phyloP scores from a whole-genome alignment of 208 protist species.

The Porcisia hertigi region DNA sequence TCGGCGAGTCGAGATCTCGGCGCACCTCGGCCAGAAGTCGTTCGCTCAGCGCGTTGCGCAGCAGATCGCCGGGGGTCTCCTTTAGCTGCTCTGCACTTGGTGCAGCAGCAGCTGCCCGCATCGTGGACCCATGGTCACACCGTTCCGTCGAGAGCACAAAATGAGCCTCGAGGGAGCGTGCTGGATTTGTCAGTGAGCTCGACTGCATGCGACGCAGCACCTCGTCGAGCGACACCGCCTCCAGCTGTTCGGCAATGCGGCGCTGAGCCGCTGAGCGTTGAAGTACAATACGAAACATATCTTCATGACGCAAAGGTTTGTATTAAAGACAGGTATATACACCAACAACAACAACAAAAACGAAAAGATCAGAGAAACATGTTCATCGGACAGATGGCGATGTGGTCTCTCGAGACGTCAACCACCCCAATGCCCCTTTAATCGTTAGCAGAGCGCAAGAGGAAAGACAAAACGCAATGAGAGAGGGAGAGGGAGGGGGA shows the following conservation, averaged over 20 bases:
- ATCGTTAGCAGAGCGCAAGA: too few relatives aligned
- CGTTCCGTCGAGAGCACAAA: slow-evolving; percentile 30
- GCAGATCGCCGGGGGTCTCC: background rate
- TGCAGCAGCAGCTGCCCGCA: background rate
- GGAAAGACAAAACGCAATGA: too few relatives aligned
- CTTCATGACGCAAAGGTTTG: background rate
- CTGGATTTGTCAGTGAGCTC: slow-evolving; percentile 58
- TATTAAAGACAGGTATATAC: background rate
- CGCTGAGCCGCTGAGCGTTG: slow-evolving; percentile 29
- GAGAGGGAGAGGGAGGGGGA: too few relatives aligned
- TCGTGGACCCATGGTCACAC: background rate
- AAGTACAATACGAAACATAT: slow-evolving; percentile 29
- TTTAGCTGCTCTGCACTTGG: background rate
- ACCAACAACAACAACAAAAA: background rate
- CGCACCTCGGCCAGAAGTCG: slow-evolving; percentile 30
- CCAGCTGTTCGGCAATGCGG: slow-evolving; percentile 32
- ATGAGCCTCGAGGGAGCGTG: slow-evolving; percentile 70
- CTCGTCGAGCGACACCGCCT: slow-evolving; percentile 56
- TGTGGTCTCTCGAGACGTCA: background rate
- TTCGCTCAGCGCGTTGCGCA: slow-evolving; percentile 25
- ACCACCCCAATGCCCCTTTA: too few relatives aligned
- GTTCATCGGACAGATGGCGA: background rate
- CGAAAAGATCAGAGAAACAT: too few relatives aligned
- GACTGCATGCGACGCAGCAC: slow-evolving; percentile 83
- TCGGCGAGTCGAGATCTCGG: background rate